phyloP scores from a whole-genome alignment of 768 basidiomycete genomes.

The Tylopilus sp. region DNA sequence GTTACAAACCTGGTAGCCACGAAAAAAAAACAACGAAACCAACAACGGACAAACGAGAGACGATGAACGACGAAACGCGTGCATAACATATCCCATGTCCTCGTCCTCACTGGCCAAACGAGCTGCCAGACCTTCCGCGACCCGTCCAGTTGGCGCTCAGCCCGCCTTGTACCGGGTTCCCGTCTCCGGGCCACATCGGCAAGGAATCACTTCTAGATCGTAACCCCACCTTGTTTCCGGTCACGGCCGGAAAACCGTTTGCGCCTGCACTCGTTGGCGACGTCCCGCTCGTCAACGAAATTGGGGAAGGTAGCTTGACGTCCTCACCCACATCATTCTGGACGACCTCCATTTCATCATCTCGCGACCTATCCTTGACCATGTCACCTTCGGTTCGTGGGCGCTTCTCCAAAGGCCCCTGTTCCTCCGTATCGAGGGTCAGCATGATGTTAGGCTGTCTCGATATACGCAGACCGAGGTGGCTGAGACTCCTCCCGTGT shows the following conservation, averaged over 20 bases:
- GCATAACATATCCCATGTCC: neutral
- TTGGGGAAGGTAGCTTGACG: constrained; percentile 19
- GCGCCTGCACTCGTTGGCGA: too few species aligned
- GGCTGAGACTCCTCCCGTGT: constrained; percentile 29
- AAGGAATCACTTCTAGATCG: constrained; percentile 26
- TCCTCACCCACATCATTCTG: constrained; percentile 10
- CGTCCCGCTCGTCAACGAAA: constrained; percentile 16
- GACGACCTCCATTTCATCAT: constrained; percentile 27
- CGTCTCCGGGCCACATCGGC: constrained; percentile 22
- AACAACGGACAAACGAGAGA: constrained; percentile 19
- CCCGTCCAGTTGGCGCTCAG: constrained; percentile 29
- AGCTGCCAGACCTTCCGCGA: constrained; percentile 25
- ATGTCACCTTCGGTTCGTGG: constrained; percentile 18
- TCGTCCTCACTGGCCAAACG: constrained; percentile 23
- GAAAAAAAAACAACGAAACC: neutral
- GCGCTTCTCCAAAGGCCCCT: constrained; percentile 25
- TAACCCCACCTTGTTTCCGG: constrained; percentile 15
- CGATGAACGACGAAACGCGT: constrained; percentile 22
- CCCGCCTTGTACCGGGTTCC: constrained; percentile 16
- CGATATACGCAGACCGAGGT: constrained; percentile 18
- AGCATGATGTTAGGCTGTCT: constrained; percentile 31
- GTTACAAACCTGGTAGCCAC: neutral
- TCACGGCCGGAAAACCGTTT: too few species aligned
- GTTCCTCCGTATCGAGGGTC: constrained; percentile 23
- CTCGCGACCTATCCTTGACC: constrained; percentile 1